Evolutionary conservation across 2,329 filamentous ascomycete genomes (phyloP), one percentile per base, ranked within the genome.

Genomic region (Colletotrichum tamarilloi): DNA sequence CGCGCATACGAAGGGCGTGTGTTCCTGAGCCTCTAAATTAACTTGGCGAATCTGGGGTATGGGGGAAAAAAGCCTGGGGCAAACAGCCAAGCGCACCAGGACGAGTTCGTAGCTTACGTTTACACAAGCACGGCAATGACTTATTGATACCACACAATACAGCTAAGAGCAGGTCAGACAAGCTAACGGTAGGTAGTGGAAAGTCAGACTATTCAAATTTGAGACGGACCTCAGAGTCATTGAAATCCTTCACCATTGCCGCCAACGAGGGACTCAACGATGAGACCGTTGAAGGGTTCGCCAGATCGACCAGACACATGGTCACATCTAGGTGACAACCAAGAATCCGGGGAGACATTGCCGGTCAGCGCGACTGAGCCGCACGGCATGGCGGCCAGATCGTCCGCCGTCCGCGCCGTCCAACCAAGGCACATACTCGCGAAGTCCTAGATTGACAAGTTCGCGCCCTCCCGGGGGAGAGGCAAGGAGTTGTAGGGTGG

Each of bases 301-400:
- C 42, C 16, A n/a, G 28, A 26, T 1, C 4, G 9, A 26, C 24
- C n/a, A 19, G 38, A 46, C 16, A 19, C 38, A 30, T 4, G 24
- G 11, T 19, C 24, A 30, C 24, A 32, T 4, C 35, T 30, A 35
- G 22, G n/a, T 19, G n/a, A 3, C n/a, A 46, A 24, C 22, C 14
- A 28, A 42, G 16, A 30, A 24, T n/a, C 35, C 38, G 59, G 59
- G 59, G 59, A 49, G 19, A 3, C 14, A 19, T 35, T 22, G 8
- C 59, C 59, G 59, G 59, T 49, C 22, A 49, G 12, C 35, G 38
- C 22, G 24, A 8, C 38, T 49, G 24, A 49, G 59, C 59, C 59
- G 24, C 38, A 62, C 59, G 59, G 59, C 59, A 62, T 30, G 24
- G 59, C 59, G 59, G 38, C n/a, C 59, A 62, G 24, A 14, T 22